A percentile compares a stretch with the other conserved stretches of the same genome.
Evolutionary conservation across 2,329 filamentous ascomycete genomes (phyloP).

Genomic region (Diaporthe citri): DNA sequence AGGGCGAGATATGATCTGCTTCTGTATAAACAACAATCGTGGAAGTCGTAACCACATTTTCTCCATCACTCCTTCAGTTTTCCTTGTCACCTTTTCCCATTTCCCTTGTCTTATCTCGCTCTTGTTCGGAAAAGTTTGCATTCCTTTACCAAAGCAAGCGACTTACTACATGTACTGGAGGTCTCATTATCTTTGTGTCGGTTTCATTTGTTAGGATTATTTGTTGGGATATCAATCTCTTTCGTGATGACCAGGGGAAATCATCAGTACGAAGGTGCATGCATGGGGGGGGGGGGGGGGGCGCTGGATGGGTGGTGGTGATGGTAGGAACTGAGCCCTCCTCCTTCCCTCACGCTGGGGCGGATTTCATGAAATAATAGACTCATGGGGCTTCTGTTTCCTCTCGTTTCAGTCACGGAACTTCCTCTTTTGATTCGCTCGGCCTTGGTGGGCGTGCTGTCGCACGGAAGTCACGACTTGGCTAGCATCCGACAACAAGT

Average conservation of each 20-base stretch:
- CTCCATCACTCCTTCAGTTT: slow-evolving; percentile 25
- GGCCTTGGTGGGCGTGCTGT: not conserved
- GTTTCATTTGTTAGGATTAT: slow-evolving; percentile 23
- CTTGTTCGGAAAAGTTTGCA: slow-evolving; percentile 20
- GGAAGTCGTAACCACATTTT: slow-evolving; percentile 38
- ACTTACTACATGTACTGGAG: slow-evolving; percentile 25
- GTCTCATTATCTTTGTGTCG: slow-evolving; percentile 3
- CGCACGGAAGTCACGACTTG: not conserved
- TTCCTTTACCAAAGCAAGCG: slow-evolving; percentile 27
- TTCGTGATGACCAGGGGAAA: not conserved
- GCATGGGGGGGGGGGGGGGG: no score
- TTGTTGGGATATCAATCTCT: slow-evolving; percentile 13
- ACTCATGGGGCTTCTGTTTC: slow-evolving; percentile 22
- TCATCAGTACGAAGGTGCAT: slow-evolving; percentile 14
- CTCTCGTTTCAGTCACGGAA: slow-evolving; percentile 2
- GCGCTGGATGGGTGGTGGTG: not conserved
- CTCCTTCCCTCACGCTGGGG: not conserved
- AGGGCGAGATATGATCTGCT: slow-evolving; percentile 38
- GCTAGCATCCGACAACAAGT: not conserved
- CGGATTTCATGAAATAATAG: slow-evolving; percentile 26
- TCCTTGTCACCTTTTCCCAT: not conserved
- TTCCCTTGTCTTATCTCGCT: not conserved
- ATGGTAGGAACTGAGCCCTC: not conserved
- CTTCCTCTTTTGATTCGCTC: not conserved
- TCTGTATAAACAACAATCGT: slow-evolving; percentile 40